Conservation (phyloP, 2,329 filamentous ascomycete species). For the Penicillium verrucosum region DNA sequence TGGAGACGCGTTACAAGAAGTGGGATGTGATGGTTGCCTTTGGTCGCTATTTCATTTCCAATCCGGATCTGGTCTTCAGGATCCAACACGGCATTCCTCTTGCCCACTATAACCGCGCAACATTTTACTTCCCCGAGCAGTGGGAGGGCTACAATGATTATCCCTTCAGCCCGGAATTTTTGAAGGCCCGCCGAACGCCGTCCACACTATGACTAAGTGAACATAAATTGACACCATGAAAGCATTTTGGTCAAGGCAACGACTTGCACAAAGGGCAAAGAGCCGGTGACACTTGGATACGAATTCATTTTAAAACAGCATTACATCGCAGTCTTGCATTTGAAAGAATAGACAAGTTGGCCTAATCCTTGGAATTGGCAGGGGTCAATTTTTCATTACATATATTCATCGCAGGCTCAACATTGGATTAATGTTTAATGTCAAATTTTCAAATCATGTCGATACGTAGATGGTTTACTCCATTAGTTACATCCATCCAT, state of each 20-base stretch:
- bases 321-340: not conserved
- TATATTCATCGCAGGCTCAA: not conserved
- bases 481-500: too few relatives aligned
- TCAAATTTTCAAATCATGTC: not conserved
- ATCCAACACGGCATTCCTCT: not conserved
- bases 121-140: not conserved
- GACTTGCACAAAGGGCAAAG: too few relatives aligned
- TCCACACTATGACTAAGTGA: not conserved
- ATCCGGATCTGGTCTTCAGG: not conserved
- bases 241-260: too few relatives aligned
- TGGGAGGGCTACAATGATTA: not conserved
- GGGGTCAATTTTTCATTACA: not conserved
- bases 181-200: not conserved
- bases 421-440: not conserved
- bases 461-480: too few relatives aligned
- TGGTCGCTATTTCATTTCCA: not conserved
- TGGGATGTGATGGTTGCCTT: not conserved
- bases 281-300: too few relatives aligned
- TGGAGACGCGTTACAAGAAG: not conserved
- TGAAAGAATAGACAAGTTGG: not conserved
- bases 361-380: not conserved
- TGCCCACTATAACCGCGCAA: not conserved
- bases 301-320: not conserved
- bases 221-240: not conserved
- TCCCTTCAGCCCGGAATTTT: not conserved